Evolutionary conservation across 2,329 filamentous ascomycete genomes (phyloP).

Genomic region (Claviceps capensis): DNA sequence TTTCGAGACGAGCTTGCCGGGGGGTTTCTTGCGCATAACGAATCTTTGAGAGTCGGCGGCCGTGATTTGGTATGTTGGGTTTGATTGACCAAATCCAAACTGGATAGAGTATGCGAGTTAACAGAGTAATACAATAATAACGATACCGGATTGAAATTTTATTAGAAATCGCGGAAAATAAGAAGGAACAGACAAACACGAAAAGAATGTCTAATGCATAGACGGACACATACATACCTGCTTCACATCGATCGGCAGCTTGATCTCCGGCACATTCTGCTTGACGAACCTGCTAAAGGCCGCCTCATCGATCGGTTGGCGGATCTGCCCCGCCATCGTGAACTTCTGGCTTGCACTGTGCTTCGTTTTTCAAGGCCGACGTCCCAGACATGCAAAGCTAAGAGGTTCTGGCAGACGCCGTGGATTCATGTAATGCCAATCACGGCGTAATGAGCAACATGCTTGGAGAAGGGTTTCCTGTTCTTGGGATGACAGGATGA

Average conservation of each 20-base stretch:
- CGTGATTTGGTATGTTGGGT: constrained; percentile 89
- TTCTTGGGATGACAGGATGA: no score
- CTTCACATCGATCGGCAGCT: constrained; percentile 72
- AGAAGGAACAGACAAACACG: neutral
- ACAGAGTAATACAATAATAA: no score
- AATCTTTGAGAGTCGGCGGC: constrained; percentile 55
- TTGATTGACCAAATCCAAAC: constrained; percentile 96
- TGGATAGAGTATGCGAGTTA: constrained; percentile 21
- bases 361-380: no score
- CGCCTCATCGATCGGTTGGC: constrained; percentile 77
- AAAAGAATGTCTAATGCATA: neutral
- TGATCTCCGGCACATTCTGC: constrained; percentile 68
- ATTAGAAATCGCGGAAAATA: neutral
- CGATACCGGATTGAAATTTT: neutral
- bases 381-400: no score
- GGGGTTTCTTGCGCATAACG: constrained; percentile 95
- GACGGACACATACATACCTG: constrained; percentile 46
- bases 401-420: no score
- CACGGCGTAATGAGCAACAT: no score
- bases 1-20: constrained; percentile 83
- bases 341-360: no score
- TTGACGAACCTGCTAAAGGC: constrained; percentile 69
- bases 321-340: constrained; percentile 69
- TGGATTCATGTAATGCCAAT: no score
- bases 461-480: no score